phyloP scores from a whole-genome alignment of 23 red algal species.

The Cyanidioschyzon merolae region DNA sequence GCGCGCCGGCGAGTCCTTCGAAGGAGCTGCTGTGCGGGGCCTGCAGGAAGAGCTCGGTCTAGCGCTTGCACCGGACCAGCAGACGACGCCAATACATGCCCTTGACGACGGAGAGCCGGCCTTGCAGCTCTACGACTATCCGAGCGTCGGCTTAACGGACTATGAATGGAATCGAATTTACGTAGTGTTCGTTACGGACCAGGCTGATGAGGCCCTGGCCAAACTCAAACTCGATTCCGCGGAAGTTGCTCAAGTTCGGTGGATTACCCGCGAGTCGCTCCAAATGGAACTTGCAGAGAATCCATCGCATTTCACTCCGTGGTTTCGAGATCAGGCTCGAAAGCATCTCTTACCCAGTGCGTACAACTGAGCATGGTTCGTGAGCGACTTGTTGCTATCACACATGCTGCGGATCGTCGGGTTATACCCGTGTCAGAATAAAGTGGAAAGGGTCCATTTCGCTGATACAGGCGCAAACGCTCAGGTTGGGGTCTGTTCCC shows the following conservation, averaged over 20 bases:
- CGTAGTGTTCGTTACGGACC: background rate
- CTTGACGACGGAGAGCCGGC: conserved; percentile 1
- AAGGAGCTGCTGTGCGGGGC: conserved; percentile 32
- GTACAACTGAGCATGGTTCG: background rate
- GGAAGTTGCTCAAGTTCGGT: background rate
- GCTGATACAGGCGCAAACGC: no score
- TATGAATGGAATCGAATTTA: conserved; percentile 14
- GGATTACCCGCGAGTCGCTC: background rate
- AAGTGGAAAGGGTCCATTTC: no score
- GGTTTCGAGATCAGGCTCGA: background rate
- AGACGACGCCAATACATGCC: background rate
- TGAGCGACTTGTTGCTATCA: no score
- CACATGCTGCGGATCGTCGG: no score
- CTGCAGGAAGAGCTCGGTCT: conserved; percentile 47
- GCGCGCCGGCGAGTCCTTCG: conserved; percentile 34
- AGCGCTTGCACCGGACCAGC: background rate
- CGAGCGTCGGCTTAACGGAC: background rate
- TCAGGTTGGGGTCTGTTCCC: no score
- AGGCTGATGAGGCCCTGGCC: background rate
- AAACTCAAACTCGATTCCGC: background rate
- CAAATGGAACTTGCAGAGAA: background rate
- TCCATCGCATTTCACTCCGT: background rate
- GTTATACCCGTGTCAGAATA: no score
- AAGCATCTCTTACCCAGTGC: background rate
- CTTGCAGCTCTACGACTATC: conserved; percentile 12